A percentile compares a stretch with the other conserved stretches of the same genome.
phyloP scores from a whole-genome alignment of 768 basidiomycete species.

The Xerocomellus chrysenteron region DNA sequence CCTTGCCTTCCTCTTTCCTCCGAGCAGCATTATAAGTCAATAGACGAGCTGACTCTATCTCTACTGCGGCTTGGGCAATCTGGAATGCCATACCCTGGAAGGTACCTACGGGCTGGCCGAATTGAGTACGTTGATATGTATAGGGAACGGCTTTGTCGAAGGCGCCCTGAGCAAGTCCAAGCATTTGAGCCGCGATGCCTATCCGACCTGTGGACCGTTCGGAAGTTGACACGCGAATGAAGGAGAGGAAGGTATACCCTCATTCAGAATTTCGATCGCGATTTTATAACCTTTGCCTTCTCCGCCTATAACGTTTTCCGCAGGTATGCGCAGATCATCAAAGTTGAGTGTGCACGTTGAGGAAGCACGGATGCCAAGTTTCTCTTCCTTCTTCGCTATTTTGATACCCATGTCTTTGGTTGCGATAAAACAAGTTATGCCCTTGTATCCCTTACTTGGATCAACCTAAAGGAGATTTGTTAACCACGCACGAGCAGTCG shows the following conservation, averaged over 20 bases:
- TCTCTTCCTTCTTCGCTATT: slow-evolving; percentile 98
- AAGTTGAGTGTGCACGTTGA: slow-evolving; percentile 95
- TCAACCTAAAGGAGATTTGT: slow-evolving; percentile 51
- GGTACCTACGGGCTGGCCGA: slow-evolving; percentile 88
- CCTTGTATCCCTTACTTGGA: slow-evolving; percentile 95
- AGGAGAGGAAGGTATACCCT: slow-evolving; percentile 47
- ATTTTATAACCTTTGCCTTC: slow-evolving; percentile 94
- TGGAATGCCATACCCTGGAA: slow-evolving; percentile 98
- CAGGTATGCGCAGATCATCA: slow-evolving; percentile 85
- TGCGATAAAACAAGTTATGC: slow-evolving; percentile 96
- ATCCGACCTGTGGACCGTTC: slow-evolving; percentile 61
- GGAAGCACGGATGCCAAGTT: slow-evolving; percentile 93
- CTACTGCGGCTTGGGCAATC: slow-evolving; percentile 84
- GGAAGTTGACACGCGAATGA: background rate
- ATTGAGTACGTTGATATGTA: slow-evolving; percentile 91
- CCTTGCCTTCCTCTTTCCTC: slow-evolving; percentile 84
- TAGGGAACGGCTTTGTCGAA: slow-evolving; percentile 96
- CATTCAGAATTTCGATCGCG: slow-evolving; percentile 95
- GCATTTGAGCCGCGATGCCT: slow-evolving; percentile 98
- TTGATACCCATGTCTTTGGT: slow-evolving; percentile 96
- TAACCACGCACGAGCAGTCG: background rate
- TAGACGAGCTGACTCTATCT: slow-evolving; percentile 87
- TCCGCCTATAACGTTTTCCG: slow-evolving; percentile 88
- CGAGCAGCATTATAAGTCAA: slow-evolving; percentile 96
- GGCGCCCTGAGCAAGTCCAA: slow-evolving; percentile 95